Conservation (phyloP, 1,139 yeast genomes). For the Lodderomyces orthopsilosis region DNA sequence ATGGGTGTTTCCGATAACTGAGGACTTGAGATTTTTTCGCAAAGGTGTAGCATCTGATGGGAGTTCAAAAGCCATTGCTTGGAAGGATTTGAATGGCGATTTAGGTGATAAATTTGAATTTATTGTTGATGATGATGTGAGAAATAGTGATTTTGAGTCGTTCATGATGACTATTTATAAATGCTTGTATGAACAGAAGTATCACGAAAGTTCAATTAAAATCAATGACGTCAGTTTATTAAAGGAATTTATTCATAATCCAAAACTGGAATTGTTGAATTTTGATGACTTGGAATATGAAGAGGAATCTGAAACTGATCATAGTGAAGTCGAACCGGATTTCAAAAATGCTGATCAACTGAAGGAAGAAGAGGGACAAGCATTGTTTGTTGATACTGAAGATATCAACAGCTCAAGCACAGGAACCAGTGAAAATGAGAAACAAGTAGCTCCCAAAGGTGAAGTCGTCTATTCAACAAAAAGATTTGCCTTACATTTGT, state of each 20-base stretch:
- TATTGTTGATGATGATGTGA: conserved; percentile 63
- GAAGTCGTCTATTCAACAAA: conserved; percentile 14
- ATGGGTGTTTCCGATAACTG: conserved; percentile 65
- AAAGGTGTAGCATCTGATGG: conserved; percentile 19
- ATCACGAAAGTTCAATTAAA: conserved; percentile 51
- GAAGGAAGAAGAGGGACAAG: conserved; percentile 8
- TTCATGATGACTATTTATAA: conserved; percentile 64
- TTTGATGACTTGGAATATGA: conserved; percentile 21
- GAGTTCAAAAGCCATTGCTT: conserved; percentile 51
- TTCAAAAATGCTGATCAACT: conserved; percentile 6
- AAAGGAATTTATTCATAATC: conserved; percentile 52
- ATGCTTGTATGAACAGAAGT: conserved; percentile 77
- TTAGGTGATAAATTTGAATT: conserved; percentile 85
- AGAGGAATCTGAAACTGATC: conserved; percentile 12
- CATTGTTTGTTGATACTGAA: conserved; percentile 5
- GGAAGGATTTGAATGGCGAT: conserved; percentile 86
- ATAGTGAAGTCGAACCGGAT: conserved; percentile 13
- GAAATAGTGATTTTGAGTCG: conserved; percentile 54
- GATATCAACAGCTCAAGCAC: conserved; percentile 1
- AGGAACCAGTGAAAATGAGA: conserved; percentile 2
- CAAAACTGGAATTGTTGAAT: conserved; percentile 21
- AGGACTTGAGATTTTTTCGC: conserved; percentile 52
- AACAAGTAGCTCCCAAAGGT: conserved; percentile 13
- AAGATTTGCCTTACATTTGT: conserved; percentile 43
- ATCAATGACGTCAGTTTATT: conserved; percentile 46